Evolutionary conservation across 2,329 filamentous ascomycete species (phyloP), one percentile per base, ranked within the genome.

Genomic region (Coleophoma crateriformis): DNA sequence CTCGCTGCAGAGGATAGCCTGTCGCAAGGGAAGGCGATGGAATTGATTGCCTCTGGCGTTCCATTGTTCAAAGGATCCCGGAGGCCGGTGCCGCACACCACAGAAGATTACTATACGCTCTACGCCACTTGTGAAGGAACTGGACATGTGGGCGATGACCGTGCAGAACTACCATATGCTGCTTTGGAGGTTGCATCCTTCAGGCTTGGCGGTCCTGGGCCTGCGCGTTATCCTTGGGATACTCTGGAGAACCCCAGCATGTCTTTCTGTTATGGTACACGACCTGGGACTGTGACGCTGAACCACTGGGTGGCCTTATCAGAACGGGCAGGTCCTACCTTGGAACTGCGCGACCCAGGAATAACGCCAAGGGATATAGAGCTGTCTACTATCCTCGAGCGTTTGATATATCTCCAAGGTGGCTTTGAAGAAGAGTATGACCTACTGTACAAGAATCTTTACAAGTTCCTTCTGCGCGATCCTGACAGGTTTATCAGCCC

Each of bases 211-310:
- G 59, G 54, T 4, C 20, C 50, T 8, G 57, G 53, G 5, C 43
- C 39, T 6, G 56, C 60, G 20, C 45, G 38, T 32, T 22, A 58
- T 46, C 84, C 83, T 2, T 89, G 83, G 86, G 79, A 85, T 54
- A 84, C 85, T 1, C 71, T 90, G 22, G 87, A 90, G 61, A 85
- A 89, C 60, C 87, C 87, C 4, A 88, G 84, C 62, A 82, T 83
- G 65, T 75, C 81, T 1, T 87, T 86, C 62, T 79, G 76, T 55
- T 85, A 81, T 64, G 87, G 87, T 12, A 71, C 72, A 45, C 73
- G 79, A 19, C 81, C 85, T 0, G 87, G 87, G 6, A 90, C 86
- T 1, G 78, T 87, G 46, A 88, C 85, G 0, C 69, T 90, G 46
- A 88, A 87, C 58, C 79, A 83, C 54, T 89, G 84, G 78, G 78